Evolutionary conservation across 1,139 yeast species (phyloP), one percentile per base, ranked within the genome.

Genomic region (Suhomyces bolitotheri): DNA sequence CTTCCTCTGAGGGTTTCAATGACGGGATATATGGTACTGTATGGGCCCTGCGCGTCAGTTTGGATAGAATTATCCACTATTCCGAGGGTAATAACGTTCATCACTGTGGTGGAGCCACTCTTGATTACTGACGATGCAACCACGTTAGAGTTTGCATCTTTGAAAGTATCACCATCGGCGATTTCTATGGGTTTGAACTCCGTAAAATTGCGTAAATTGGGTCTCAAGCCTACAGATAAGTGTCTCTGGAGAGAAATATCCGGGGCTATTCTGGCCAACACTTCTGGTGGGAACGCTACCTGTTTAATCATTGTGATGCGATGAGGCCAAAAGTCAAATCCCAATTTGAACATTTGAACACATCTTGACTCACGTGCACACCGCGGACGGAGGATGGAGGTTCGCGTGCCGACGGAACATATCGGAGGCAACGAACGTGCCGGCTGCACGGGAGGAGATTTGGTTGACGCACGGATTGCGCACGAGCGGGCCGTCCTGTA

Each of bases 211-310:
- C 97, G 74, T 36, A 80, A 62, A 37, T 88, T 80, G 9, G 94
- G 86, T 41, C 96, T 80, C 21, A 82, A 59, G 1, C 90, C 92
- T 19, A 80, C 64, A 7, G 80, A 66, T 22, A 90, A 59, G 58
- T 89, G 95, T 51, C 95, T 76, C 53, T 84, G 83, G 33, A 90
- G 68, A 4, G 90, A 85, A 10, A 87, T 62, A 40, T 86, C 95
- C 1, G 97, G 97, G 7, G 94, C 89, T 27, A 90, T 74, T 36
- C 95, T 70, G 2, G 94, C 90, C 34, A 90, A 67, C 12, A 89
- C 88, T 25, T 81, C 85, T 1, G 96, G 92, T 4, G 94, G 82
- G 55, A 89, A 87, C 19, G 73, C 64, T 33, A 79, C 65, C 35
- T 77, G 71, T 33, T 64, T 50, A 11, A 38, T 25, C 22, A 31